A percentile compares a stretch with the other conserved stretches of the same genome.
These are phyloP conservation scores for Trypanosoma melophagium DNA, from an alignment of 208 protist species.

Conservation along the genomic window DNA sequence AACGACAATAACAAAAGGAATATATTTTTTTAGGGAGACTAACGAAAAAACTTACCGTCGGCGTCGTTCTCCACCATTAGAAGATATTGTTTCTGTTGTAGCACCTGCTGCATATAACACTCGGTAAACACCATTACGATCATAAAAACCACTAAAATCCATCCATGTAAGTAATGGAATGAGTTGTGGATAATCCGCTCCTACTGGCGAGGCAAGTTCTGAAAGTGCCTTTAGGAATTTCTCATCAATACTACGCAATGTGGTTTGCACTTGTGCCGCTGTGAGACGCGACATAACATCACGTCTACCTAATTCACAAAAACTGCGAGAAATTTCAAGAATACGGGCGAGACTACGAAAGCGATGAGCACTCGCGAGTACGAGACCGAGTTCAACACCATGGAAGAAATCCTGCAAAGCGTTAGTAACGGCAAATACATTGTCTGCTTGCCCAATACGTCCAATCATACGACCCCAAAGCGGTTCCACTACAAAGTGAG, in stretches of 20 bases:
- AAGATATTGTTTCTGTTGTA: slow-evolving; percentile 10
- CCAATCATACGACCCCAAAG: slow-evolving; percentile 73
- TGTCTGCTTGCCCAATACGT: slow-evolving; percentile 62
- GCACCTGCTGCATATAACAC: slow-evolving; percentile 50
- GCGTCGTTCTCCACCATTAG: slow-evolving; percentile 5
- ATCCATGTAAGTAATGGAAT: slow-evolving; percentile 85
- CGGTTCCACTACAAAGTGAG: slow-evolving; percentile 87
- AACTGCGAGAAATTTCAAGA: slow-evolving; percentile 66
- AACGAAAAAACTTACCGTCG: slow-evolving; percentile 1
- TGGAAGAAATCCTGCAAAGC: slow-evolving; percentile 80
- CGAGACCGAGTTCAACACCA: slow-evolving; percentile 61
- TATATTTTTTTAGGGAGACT: too few relatives aligned
- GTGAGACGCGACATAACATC: slow-evolving; percentile 48
- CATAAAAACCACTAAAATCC: slow-evolving; percentile 87
- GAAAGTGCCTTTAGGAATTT: slow-evolving; percentile 65
- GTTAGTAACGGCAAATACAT: slow-evolving; percentile 66
- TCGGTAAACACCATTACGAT: slow-evolving; percentile 80
- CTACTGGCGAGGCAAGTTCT: slow-evolving; percentile 75
- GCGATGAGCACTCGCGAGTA: slow-evolving; percentile 66
- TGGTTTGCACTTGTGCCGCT: slow-evolving; percentile 30
- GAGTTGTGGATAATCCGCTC: slow-evolving; percentile 78
- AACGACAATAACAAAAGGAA: too few relatives aligned
- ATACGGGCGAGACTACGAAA: slow-evolving; percentile 75
- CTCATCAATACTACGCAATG: slow-evolving; percentile 64
- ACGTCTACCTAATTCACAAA: slow-evolving; percentile 72